Percentiles rank a stretch among this genome's conserved stretches.
These are phyloP conservation scores for Paraconiothyrium brasiliense DNA, from an alignment of 2,329 filamentous ascomycete genomes.

Conservation along the genomic window DNA sequence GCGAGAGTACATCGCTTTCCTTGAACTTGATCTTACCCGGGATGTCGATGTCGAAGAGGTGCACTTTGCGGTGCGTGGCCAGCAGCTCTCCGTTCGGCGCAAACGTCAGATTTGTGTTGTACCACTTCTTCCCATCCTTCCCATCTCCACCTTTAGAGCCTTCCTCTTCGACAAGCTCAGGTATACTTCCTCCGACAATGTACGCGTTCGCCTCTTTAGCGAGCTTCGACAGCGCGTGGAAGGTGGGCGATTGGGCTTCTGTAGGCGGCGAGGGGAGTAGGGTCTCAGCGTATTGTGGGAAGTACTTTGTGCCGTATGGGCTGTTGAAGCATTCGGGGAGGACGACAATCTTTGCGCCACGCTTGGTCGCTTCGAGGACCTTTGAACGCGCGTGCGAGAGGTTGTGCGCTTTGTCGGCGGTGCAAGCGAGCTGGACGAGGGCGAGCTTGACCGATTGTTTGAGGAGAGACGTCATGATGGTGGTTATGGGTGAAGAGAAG, in stretches of 20 bases:
- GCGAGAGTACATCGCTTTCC: conserved; percentile 87
- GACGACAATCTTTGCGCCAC: conserved; percentile 85
- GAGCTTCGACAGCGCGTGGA: conserved; percentile 81
- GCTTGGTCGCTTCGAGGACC: conserved; percentile 79
- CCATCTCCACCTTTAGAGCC: conserved; percentile 8
- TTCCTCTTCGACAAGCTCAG: conserved; percentile 72
- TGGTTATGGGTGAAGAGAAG: not conserved
- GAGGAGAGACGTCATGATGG: conserved; percentile 41
- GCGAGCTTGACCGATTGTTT: conserved; percentile 52
- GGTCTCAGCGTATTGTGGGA: conserved; percentile 89
- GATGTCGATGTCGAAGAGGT: conserved; percentile 98
- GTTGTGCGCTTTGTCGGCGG: conserved; percentile 83
- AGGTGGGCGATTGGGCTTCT: conserved; percentile 77
- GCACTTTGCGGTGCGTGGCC: conserved; percentile 90
- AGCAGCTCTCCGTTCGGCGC: conserved; percentile 79
- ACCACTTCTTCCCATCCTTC: conserved; percentile 69
- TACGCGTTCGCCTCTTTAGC: conserved; percentile 82
- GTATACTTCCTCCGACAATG: conserved; percentile 91
- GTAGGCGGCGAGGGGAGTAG: conserved; percentile 81
- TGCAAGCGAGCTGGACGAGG: conserved; percentile 60
- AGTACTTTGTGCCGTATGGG: conserved; percentile 91
- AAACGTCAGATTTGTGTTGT: conserved; percentile 92
- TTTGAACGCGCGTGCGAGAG: conserved; percentile 81
- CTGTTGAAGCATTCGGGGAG: conserved; percentile 99
- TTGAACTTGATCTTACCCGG: conserved; percentile 92